A percentile compares a stretch with the other conserved stretches of the same genome.
Conservation (phyloP, 371 early-diverging fungal genomes). For the Rhizopus stolonifer region DNA sequence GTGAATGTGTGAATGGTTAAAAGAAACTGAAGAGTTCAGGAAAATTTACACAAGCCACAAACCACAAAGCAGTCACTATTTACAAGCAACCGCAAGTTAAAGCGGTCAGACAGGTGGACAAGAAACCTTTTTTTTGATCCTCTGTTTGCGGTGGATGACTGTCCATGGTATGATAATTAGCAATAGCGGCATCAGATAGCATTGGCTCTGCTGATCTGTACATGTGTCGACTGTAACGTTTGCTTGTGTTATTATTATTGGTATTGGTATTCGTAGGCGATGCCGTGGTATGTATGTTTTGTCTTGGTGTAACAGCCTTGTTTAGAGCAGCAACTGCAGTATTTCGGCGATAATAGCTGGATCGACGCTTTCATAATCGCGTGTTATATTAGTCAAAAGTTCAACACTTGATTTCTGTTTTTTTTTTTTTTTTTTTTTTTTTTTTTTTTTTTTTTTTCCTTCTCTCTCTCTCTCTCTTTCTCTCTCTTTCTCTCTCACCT, state of each 20-base stretch:
- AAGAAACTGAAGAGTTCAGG: background rate
- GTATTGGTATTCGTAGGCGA: slow-evolving; percentile 1
- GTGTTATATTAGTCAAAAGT: background rate
- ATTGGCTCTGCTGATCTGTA: slow-evolving; percentile 28
- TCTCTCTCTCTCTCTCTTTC: no score
- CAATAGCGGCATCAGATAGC: slow-evolving; percentile 19
- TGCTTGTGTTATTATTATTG: slow-evolving; percentile 4
- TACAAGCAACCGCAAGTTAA: slow-evolving; percentile 6
- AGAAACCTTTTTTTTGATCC: slow-evolving; percentile 19
- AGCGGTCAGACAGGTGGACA: slow-evolving; percentile 8
- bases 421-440: no score
- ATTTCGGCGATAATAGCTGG: slow-evolving; percentile 20
- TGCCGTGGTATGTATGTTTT: background rate
- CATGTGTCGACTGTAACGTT: slow-evolving; percentile 16
- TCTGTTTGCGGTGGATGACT: slow-evolving; percentile 15
- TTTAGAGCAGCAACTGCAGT: slow-evolving; percentile 20
- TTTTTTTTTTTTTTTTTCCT: no score
- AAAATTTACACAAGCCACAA: slow-evolving; percentile 5
- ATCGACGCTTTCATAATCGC: slow-evolving; percentile 14
- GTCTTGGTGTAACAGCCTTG: slow-evolving; percentile 12
- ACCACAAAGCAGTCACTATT: slow-evolving; percentile 2
- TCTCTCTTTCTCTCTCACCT: slow-evolving; percentile 24
- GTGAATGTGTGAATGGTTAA: background rate
- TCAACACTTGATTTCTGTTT: no score
- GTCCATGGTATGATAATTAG: slow-evolving; percentile 26